Percentiles rank a stretch among this genome's conserved stretches.
Conservation (phyloP, 441 rosid species). For the Arabidopsis hybrid region DNA sequence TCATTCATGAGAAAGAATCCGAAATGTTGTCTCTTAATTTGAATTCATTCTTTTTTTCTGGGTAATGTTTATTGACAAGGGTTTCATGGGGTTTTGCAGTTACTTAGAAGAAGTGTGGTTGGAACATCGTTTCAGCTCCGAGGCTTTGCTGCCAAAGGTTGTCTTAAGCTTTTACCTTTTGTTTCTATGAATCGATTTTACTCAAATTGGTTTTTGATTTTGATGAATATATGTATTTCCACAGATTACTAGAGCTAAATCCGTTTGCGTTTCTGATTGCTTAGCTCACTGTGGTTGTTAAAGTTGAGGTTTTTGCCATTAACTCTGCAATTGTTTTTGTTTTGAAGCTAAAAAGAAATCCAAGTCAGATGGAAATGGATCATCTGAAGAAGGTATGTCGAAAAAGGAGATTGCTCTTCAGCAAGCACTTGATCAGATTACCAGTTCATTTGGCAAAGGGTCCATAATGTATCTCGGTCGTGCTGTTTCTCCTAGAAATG, state of each 20-base stretch:
- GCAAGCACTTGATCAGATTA: slow-evolving; percentile 90
- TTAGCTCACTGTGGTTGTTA: slow-evolving; percentile 15
- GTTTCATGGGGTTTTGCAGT: slow-evolving; percentile 49
- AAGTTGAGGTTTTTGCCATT: not conserved
- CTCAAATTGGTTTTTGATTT: not conserved
- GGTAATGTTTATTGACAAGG: not conserved
- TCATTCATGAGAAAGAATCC: not conserved
- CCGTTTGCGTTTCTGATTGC: slow-evolving; percentile 5
- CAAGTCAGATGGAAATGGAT: slow-evolving; percentile 73
- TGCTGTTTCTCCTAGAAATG: slow-evolving; percentile 63
- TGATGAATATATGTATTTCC: not conserved
- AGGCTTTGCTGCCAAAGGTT: slow-evolving; percentile 77
- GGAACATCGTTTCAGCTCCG: slow-evolving; percentile 60
- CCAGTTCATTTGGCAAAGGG: slow-evolving; percentile 82
- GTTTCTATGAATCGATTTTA: not conserved
- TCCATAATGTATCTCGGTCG: slow-evolving; percentile 98
- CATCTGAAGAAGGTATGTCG: slow-evolving; percentile 74
- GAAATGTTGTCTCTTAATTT: slow-evolving; percentile 19
- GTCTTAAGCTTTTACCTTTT: slow-evolving; percentile 31
- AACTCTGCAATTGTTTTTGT: slow-evolving; percentile 19
- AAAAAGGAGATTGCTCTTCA: slow-evolving; percentile 89
- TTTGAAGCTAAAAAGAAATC: slow-evolving; percentile 69
- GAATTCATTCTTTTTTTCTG: not conserved
- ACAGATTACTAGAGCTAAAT: not conserved
- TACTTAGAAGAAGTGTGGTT: slow-evolving; percentile 49